These are phyloP conservation scores for Candida easanensis DNA, from an alignment of 805 yeast genomes.

Conservation along the genomic window DNA sequence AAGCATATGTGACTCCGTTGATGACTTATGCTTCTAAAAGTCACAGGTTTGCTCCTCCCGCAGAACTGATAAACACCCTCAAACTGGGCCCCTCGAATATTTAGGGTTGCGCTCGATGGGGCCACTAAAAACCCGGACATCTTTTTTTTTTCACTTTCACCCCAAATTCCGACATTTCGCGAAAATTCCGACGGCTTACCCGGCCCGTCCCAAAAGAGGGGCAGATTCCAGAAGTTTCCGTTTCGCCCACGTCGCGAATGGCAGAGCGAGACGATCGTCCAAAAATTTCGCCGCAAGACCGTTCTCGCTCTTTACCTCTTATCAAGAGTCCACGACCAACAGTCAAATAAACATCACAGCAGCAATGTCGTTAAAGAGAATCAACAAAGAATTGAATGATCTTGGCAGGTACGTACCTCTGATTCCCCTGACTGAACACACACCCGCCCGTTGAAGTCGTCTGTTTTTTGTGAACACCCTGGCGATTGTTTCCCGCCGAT, in stretches of 20 bases:
- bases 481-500: too few species aligned
- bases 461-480: background rate
- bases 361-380: constrained; percentile 75
- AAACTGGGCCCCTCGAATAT: too few species aligned
- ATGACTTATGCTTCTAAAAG: too few species aligned
- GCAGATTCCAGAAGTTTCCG: background rate
- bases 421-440: background rate
- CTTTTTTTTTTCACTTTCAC: too few species aligned
- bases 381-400: constrained; percentile 92
- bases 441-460: background rate
- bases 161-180: background rate
- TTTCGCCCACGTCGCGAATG: constrained; percentile 1
- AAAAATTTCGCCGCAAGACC: constrained; percentile 19
- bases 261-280: constrained; percentile 6
- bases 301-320: constrained; percentile 5
- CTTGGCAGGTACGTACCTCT: constrained; percentile 75
- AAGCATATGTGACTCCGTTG: too few species aligned
- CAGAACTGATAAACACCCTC: too few species aligned
- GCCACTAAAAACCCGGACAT: too few species aligned
- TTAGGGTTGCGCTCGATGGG: too few species aligned
- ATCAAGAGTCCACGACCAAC: constrained; percentile 4
- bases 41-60: too few species aligned
- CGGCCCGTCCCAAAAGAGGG: background rate
- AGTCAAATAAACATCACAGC: constrained; percentile 1
- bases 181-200: background rate